Conservation (phyloP, 257 asterid genomes). For the Solanum medicagineum region DNA sequence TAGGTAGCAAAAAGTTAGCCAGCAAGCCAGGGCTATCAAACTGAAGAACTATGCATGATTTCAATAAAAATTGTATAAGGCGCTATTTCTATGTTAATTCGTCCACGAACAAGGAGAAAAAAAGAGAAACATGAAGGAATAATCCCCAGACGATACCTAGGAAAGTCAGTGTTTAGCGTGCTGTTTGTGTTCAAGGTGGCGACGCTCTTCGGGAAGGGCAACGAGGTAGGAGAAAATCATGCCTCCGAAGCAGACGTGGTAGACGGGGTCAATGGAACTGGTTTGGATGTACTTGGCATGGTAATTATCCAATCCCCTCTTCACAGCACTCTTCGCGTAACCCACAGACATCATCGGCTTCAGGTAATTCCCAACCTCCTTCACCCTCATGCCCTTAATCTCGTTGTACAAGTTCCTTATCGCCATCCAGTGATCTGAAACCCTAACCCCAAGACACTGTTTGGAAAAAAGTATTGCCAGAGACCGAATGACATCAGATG, state of each 20-base stretch:
- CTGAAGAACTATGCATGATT: too few species aligned
- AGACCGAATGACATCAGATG: too few species aligned
- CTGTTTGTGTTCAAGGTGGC: constrained; percentile 72
- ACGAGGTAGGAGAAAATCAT: constrained; percentile 71
- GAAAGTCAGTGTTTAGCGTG: constrained; percentile 10
- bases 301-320: constrained; percentile 49
- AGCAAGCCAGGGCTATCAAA: too few species aligned
- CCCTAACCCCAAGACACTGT: too few species aligned
- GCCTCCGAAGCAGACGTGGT: constrained; percentile 83
- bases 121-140: too few species aligned
- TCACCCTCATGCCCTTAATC: constrained; percentile 68
- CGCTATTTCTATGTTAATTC: not conserved
- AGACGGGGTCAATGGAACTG: constrained; percentile 45
- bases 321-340: constrained; percentile 24
- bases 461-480: too few species aligned
- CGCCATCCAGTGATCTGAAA: too few species aligned
- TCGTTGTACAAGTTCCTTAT: constrained; percentile 32
- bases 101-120: too few species aligned
- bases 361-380: constrained; percentile 55
- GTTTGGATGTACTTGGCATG: constrained; percentile 70
- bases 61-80: too few species aligned
- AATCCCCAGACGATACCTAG: not conserved
- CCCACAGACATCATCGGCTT: constrained; percentile 50
- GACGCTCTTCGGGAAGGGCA: constrained; percentile 40
- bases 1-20: too few species aligned